These are phyloP conservation scores for Populus tremula DNA, from an alignment of 345 rosid species.

Conservation along the genomic window DNA sequence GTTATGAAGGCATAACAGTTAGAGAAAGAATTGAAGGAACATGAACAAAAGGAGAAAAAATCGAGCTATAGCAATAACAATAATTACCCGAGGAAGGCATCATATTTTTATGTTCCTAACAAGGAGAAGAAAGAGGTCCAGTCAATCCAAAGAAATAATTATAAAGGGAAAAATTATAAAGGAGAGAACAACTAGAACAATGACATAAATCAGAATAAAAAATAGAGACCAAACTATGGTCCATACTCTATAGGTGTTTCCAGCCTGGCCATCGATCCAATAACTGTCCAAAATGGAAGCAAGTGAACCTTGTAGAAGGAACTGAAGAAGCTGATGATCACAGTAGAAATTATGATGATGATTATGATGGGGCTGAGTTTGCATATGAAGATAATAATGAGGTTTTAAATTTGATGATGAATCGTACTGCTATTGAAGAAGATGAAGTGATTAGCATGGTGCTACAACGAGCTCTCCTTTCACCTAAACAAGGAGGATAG, in stretches of 20 bases:
- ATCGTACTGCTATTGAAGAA: too few relatives aligned
- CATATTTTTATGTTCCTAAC: too few relatives aligned
- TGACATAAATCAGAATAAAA: too few relatives aligned
- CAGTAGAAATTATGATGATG: background rate
- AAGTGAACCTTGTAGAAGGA: background rate
- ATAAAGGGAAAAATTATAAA: background rate
- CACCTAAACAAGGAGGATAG: too few relatives aligned
- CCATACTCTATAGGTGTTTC: background rate
- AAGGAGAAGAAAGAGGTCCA: background rate
- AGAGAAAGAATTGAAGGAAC: background rate
- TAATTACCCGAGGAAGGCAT: background rate
- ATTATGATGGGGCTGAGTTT: background rate
- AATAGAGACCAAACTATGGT: background rate
- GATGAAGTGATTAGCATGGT: background rate
- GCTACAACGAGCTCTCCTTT: background rate
- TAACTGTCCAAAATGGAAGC: background rate
- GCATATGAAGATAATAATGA: background rate
- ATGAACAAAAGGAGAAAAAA: background rate
- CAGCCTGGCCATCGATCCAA: background rate
- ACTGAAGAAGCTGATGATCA: background rate
- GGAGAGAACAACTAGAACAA: background rate
- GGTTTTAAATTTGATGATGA: background rate
- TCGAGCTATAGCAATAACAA: too few relatives aligned
- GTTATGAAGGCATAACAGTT: background rate
- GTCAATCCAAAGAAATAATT: too few relatives aligned